These are phyloP conservation scores for Umbelopsis sp. DNA, from an alignment of 192 early-diverging fungal genomes.

Conservation along the genomic window DNA sequence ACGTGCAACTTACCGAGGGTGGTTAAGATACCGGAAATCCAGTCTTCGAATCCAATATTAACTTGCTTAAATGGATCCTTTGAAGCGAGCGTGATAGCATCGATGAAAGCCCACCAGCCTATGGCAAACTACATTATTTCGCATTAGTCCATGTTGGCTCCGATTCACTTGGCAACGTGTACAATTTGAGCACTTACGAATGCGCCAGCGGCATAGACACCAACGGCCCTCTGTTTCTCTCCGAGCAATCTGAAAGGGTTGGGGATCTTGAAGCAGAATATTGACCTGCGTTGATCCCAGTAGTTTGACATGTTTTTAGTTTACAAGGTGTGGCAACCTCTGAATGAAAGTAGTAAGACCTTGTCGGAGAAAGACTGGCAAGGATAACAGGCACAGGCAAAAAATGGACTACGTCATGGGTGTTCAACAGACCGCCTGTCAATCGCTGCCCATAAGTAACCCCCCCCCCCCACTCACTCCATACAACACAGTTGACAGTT, in stretches of 20 bases:
- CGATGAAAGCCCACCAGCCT: conserved; percentile 69
- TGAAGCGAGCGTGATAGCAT: conserved; percentile 49
- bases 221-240: conserved; percentile 3
- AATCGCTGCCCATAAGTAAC: too few species aligned
- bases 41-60: conserved; percentile 58
- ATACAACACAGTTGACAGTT: too few species aligned
- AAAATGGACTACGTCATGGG: too few species aligned
- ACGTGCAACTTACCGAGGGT: conserved; percentile 38
- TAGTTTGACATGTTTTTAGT: conserved; percentile 4
- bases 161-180: not conserved
- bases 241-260: conserved; percentile 17
- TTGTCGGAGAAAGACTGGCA: conserved; percentile 1
- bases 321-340: not conserved
- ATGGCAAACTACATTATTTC: conserved; percentile 48
- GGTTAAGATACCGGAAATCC: conserved; percentile 60
- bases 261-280: conserved; percentile 16
- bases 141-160: not conserved
- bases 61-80: conserved; percentile 27
- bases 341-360: not conserved
- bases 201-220: conserved; percentile 13
- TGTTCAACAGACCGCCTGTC: too few species aligned
- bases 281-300: conserved; percentile 11
- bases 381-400: too few species aligned
- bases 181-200: not conserved
- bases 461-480: too few species aligned